Conservation (phyloP, 2,329 filamentous ascomycete genomes). For the Aspergillus caelatus region DNA sequence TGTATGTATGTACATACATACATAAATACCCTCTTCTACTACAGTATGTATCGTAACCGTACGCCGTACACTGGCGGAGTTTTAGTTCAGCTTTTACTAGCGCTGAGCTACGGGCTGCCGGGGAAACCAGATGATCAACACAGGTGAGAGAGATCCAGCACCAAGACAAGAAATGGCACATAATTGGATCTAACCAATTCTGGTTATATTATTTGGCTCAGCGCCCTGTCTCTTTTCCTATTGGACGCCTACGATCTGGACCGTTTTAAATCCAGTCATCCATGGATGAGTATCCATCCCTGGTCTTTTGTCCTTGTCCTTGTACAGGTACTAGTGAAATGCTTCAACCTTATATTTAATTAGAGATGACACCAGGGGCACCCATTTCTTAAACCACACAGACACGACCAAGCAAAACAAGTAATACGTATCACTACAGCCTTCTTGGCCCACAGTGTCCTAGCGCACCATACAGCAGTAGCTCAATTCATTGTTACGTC, state of each 20-base stretch:
- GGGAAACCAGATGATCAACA: constrained; percentile 17
- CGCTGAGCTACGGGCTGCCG: constrained; percentile 10
- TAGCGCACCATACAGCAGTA: background rate
- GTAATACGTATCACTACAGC: background rate
- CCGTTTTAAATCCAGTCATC: background rate
- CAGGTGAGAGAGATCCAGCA: background rate
- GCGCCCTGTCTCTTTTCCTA: background rate
- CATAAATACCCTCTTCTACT: background rate
- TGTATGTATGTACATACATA: background rate
- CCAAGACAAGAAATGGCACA: background rate
- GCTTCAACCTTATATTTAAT: background rate
- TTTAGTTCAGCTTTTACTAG: background rate
- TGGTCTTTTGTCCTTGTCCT: too few species aligned
- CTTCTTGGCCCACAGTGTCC: background rate
- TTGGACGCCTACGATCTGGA: background rate
- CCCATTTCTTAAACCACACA: background rate
- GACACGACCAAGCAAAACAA: background rate
- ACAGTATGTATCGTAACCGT: background rate
- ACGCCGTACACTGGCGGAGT: background rate
- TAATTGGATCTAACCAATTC: background rate
- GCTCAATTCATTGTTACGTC: background rate
- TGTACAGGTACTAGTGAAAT: too few species aligned
- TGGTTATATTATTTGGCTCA: background rate
- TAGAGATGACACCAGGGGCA: background rate
- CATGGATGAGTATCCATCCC: too few species aligned